Base-by-base conservation (phyloP, 306 rosid species). In the Ziziphus jujuba region DNA sequence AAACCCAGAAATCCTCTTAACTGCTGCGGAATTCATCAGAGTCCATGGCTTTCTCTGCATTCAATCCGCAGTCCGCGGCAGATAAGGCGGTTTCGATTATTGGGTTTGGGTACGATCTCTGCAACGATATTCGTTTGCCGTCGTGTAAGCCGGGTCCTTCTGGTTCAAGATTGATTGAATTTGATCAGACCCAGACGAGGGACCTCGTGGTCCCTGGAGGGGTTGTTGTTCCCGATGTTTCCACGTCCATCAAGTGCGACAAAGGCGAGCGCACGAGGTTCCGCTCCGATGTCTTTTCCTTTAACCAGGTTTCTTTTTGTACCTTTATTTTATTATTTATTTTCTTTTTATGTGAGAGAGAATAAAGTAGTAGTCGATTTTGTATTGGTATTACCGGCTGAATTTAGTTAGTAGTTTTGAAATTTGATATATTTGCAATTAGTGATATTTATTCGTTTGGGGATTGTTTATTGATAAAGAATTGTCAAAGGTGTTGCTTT, bases 231-330 rank as follows among this genome's bases (percentile, higher is more conserved):
- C 72, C 81, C 0, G 25, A 76, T 23, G 93, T 92, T 2, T 51
- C 97, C 17, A 56, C 74, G 2, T 78, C 96, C 51, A 86, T 92
- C 65, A 90, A 79, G 84, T 92, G 91, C 71, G 96, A 89, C 36
- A 90, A 87, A 68, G 98, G 98, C 61, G 98, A 92, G 70, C 87
- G 87, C 36, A 86, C 88, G 23, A 72, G 95, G 77, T 87, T 92
- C 62, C 75, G 84, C 28, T 90, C 98, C 43, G 96, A 86, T 71
- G 85, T 87, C 20, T 76, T 92, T 63, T 63, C 88, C 9, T 92
- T 92, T 64, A 84, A 56, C 71, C 93, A 86, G 96, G 91, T 79
- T 14, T 7, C 34, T 48, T 20, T 36, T 22, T 9, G 17, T 7
- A 15, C 16, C 6, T 38, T 12, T 1, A 49, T 3, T 43, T 10